Percentiles rank a stretch among this genome's conserved stretches.
Conservation (phyloP, 352 stramenopile genomes). For the Blastocystis sp. region DNA sequence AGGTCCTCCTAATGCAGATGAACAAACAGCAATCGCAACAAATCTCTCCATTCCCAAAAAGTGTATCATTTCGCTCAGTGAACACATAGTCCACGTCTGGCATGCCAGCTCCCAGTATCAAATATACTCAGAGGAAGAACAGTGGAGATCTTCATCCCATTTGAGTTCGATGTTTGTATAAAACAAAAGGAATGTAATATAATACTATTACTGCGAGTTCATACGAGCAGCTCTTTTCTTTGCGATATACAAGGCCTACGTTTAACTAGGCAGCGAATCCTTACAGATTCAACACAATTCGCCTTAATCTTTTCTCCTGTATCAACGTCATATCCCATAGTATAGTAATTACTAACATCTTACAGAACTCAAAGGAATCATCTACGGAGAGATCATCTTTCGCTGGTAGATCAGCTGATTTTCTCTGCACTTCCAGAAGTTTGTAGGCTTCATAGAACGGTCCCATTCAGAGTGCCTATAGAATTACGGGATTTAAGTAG, state of each 20-base stretch:
- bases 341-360: conserved; percentile 54
- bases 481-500: background rate
- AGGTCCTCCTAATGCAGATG: background rate
- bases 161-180: conserved; percentile 15
- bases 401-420: conserved; percentile 45
- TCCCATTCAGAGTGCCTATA: conserved; percentile 43
- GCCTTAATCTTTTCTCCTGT: conserved; percentile 60
- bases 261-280: background rate
- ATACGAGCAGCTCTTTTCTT: conserved; percentile 55
- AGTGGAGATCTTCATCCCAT: conserved; percentile 44
- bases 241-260: conserved; percentile 58
- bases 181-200: background rate
- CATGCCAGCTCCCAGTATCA: background rate
- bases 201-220: background rate
- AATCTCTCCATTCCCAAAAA: background rate
- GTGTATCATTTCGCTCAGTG: background rate
- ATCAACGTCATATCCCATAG: conserved; percentile 30
- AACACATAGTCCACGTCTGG: background rate
- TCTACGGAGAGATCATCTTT: conserved; percentile 38
- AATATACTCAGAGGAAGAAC: background rate
- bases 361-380: background rate
- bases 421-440: conserved; percentile 60
- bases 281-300: conserved; percentile 41
- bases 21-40: background rate
- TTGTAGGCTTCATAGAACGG: conserved; percentile 54